Base-by-base conservation (phyloP, 1,284 basidiomycete genomes). In the Microbotryum silenes-acaulis region DNA sequence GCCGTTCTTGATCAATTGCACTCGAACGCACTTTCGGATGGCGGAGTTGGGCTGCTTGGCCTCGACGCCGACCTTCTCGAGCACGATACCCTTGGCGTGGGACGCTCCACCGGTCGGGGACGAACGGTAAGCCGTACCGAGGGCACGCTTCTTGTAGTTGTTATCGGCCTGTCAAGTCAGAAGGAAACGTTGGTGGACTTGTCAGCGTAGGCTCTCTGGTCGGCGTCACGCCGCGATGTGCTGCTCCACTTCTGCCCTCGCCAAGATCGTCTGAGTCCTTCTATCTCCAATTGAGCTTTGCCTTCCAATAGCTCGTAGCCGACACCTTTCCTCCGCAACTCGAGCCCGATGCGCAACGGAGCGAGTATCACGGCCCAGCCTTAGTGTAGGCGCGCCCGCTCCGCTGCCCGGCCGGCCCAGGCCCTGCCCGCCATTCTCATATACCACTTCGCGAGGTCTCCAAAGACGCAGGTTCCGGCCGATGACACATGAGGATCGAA, bases 1-100 rank as follows among this genome's bases (percentile, higher is more conserved):
- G 75, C 96, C 96, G 83, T 99, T 99, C 86, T 99, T 98, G 81
- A 99, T 98, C 74, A 99, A 84, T 77, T 99, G 96, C 67, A 98
- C 96, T 82, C 96, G 91, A 72, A 99, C 96, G 83, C 96, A 98
- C 81, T 99, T 99, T 80, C 96, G 91, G 79, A 98, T 97, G 78
- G 96, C 96, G 77, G 96, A 98, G 85, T 99, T 99, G 80, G 96
- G 96, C 78, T 96, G 91, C 81, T 94, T 94, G 74, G 91, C 91
- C 78, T 83, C 82, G 59, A 83, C 81, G 77, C 82, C 82, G 77
- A 81, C 78, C 84, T 99, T 99, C 82, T 99, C 96, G 69, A 99
- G 87, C 69, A 99, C 96, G 77, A 99, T 99, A 73, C 96, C 96
- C 84, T 98, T 99, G 73, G 96, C 96, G 80, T 99, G 96, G 73